Percentiles rank a stretch among this genome's conserved stretches.
These are phyloP conservation scores for Botrytis fabae DNA, from an alignment of 2,329 filamentous ascomycete genomes.

Conservation along the genomic window DNA sequence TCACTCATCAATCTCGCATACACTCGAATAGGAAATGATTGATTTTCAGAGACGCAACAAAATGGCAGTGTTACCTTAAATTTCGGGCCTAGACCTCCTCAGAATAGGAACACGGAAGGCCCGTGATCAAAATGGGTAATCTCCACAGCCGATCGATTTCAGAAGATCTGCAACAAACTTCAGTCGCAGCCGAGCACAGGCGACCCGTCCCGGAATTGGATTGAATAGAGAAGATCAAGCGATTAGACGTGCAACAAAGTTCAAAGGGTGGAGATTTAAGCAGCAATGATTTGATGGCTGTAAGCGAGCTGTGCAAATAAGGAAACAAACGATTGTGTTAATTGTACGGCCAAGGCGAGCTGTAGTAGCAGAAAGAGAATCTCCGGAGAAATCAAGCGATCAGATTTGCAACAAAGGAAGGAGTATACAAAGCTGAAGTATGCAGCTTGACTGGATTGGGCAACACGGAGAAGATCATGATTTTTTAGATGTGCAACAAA, in stretches of 20 bases:
- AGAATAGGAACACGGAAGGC: slow-evolving; percentile 3
- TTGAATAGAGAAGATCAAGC: slow-evolving; percentile 15
- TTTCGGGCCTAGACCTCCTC: neutral
- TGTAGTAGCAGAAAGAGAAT: neutral
- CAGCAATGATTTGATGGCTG: neutral
- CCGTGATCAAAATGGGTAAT: slow-evolving; percentile 12
- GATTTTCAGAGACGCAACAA: slow-evolving; percentile 20
- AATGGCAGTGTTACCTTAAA: neutral
- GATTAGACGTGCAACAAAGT: slow-evolving; percentile 13
- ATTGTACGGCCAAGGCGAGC: neutral
- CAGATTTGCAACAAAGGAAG: slow-evolving; percentile 12
- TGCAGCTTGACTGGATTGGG: neutral
- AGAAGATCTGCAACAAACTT: slow-evolving; percentile 12
- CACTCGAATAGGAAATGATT: slow-evolving; percentile 21
- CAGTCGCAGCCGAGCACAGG: neutral
- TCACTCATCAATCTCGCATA: neutral
- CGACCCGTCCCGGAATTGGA: slow-evolving; percentile 5
- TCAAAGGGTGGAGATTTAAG: neutral
- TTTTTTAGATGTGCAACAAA: slow-evolving; percentile 7
- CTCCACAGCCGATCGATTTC: slow-evolving; percentile 14
- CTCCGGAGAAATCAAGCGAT: neutral
- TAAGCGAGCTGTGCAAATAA: neutral
- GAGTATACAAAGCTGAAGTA: neutral
- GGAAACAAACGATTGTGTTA: neutral
- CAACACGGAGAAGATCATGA: neutral